These are phyloP conservation scores for Alternaria dauci DNA, from an alignment of 2,329 filamentous ascomycete species.

Conservation along the genomic window DNA sequence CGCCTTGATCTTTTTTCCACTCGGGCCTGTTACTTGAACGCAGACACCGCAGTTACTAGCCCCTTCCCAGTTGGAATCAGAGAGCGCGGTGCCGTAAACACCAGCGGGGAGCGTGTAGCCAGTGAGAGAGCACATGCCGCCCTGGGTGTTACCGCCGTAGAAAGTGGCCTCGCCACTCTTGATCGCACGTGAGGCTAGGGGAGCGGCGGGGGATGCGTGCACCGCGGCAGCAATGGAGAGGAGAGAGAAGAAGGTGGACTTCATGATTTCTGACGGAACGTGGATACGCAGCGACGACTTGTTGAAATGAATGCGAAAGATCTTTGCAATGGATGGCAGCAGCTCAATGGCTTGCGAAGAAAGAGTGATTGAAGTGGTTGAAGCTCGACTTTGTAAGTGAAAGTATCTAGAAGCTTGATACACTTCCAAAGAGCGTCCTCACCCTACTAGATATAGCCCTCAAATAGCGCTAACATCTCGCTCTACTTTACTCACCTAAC, in stretches of 20 bases:
- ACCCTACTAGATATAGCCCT: constrained; percentile 28
- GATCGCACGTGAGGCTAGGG: neutral
- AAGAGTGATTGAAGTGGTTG: constrained; percentile 21
- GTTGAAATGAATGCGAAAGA: constrained; percentile 10
- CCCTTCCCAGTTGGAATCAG: constrained; percentile 65
- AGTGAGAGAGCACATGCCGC: constrained; percentile 70
- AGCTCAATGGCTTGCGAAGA: constrained; percentile 40
- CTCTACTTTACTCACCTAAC: constrained; percentile 25
- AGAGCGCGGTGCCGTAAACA: constrained; percentile 69
- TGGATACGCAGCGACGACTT: constrained; percentile 15
- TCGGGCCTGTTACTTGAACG: constrained; percentile 65
- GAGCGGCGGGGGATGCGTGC: too few relatives aligned
- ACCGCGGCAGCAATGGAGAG: constrained; percentile 25
- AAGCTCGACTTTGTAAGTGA: constrained; percentile 15
- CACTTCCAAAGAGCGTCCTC: constrained; percentile 9
- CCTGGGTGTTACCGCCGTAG: constrained; percentile 56
- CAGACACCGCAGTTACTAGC: constrained; percentile 69
- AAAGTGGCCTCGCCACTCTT: constrained; percentile 46
- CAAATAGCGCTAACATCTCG: constrained; percentile 17
- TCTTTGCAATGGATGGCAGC: constrained; percentile 35
- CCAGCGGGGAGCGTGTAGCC: constrained; percentile 68
- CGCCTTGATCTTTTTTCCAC: constrained; percentile 66
- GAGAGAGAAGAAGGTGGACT: constrained; percentile 36
- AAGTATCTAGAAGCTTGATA: constrained; percentile 20
- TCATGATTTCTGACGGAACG: constrained; percentile 29